Percentiles rank a stretch among this genome's conserved stretches.
Conservation (phyloP, 352 stramenopile genomes). For the Globisporangium viniferum region DNA sequence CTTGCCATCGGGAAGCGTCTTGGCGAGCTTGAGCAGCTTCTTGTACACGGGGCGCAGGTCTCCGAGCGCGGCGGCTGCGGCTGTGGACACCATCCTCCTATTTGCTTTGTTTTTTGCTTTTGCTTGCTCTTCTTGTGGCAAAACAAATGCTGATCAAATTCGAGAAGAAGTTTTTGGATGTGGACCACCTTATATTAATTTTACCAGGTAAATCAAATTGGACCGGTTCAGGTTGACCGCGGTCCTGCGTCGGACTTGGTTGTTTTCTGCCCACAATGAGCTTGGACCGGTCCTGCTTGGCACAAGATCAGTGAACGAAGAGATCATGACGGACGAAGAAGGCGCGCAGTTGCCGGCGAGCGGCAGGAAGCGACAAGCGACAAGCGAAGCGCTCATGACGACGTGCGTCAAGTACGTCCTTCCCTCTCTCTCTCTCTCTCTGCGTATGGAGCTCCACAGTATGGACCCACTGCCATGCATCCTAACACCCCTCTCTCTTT, state of each 20-base stretch:
- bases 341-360: constrained; percentile 8
- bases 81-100: constrained; percentile 27
- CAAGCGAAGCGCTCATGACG: constrained; percentile 32
- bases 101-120: background rate
- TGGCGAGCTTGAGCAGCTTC: constrained; percentile 75
- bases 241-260: too few relatives aligned
- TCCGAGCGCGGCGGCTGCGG: constrained; percentile 12
- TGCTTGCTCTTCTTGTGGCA: background rate
- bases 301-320: too few relatives aligned
- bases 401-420: constrained; percentile 49
- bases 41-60: constrained; percentile 82
- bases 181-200: too few relatives aligned
- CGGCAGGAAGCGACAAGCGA: constrained; percentile 24
- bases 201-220: too few relatives aligned
- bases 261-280: too few relatives aligned
- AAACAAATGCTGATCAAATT: too few relatives aligned
- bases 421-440: background rate
- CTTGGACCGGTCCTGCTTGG: too few relatives aligned
- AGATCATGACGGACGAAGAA: background rate
- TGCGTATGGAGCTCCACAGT: background rate
- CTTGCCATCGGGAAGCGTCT: constrained; percentile 70
- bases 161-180: too few relatives aligned
- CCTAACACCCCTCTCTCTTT: background rate
- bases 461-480: background rate
- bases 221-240: too few relatives aligned